Conservation (phyloP, 73 alveolate species). For the Stentor roeselii region DNA sequence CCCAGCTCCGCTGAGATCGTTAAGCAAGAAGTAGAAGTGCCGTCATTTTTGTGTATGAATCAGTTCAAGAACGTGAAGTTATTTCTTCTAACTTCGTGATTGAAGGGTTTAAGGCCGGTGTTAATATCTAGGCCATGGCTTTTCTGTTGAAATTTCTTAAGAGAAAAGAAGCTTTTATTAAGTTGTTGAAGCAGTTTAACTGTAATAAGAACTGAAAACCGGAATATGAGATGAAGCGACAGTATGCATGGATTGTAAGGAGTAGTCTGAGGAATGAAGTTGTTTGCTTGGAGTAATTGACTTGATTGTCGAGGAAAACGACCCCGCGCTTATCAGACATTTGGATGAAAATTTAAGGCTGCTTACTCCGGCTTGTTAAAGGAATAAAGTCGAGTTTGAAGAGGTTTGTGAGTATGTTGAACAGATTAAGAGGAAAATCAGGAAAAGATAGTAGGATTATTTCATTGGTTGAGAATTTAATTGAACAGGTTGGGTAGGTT, state of each 20-base stretch:
- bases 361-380: conserved; percentile 20
- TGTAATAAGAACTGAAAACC: neutral
- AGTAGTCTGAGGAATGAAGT: neutral
- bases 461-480: neutral
- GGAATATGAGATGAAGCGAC: conserved; percentile 4
- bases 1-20: conserved; percentile 41
- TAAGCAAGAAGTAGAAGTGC: conserved; percentile 28
- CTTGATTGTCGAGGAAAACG: neutral
- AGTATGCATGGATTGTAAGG: conserved; percentile 26
- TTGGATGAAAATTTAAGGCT: neutral
- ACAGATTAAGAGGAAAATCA: neutral
- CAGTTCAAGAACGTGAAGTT: conserved; percentile 25
- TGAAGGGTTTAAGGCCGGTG: conserved; percentile 26
- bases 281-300: neutral
- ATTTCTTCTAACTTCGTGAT: neutral
- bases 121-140: conserved; percentile 26
- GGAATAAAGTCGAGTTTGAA: neutral
- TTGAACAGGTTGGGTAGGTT: neutral
- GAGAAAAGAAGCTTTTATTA: conserved; percentile 23
- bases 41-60: neutral
- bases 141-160: conserved; percentile 1
- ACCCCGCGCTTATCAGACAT: neutral
- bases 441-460: neutral
- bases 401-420: conserved; percentile 17
- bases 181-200: neutral